Conservation (phyloP, 495 filamentous ascomycete species). For the Trichoderma orchidacearum region DNA sequence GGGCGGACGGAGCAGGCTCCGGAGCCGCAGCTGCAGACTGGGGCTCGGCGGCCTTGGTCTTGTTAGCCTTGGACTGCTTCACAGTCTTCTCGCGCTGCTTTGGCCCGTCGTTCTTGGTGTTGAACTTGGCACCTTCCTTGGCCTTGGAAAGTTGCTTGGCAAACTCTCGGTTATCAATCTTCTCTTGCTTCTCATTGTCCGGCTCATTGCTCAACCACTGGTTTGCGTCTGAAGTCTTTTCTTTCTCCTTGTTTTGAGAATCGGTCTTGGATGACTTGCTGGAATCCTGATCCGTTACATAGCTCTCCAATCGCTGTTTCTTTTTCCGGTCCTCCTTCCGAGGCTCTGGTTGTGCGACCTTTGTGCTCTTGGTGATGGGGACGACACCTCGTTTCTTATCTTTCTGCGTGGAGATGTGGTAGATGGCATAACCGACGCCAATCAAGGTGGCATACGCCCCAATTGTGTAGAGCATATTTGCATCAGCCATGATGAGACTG, state of each 20-base stretch:
- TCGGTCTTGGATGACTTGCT: slow-evolving; percentile 15
- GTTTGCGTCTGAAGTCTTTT: slow-evolving; percentile 4
- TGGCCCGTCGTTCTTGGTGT: slow-evolving; percentile 40
- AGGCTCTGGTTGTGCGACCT: slow-evolving; percentile 10
- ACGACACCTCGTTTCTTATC: slow-evolving; percentile 26
- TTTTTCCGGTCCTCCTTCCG: slow-evolving; percentile 3
- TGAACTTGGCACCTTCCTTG: slow-evolving; percentile 47
- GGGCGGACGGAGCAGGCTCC: slow-evolving; percentile 4
- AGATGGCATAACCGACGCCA: slow-evolving; percentile 1
- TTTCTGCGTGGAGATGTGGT: slow-evolving; percentile 5
- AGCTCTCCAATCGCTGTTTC: slow-evolving; percentile 9
- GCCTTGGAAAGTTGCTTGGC: slow-evolving; percentile 53
- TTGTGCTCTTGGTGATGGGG: slow-evolving; percentile 17
- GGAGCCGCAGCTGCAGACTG: neutral
- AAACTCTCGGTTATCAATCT: slow-evolving; percentile 57
- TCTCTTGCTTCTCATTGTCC: slow-evolving; percentile 28
- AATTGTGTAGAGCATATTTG: neutral
- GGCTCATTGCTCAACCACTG: neutral
- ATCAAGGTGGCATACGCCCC: neutral
- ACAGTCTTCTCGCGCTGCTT: slow-evolving; percentile 42
- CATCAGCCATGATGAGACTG: neutral
- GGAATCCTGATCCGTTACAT: slow-evolving; percentile 14
- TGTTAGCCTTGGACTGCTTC: slow-evolving; percentile 38
- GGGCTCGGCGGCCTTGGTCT: slow-evolving; percentile 26
- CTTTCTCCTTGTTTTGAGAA: slow-evolving; percentile 9